phyloP scores from a whole-genome alignment of 2,329 filamentous ascomycete genomes.

The Pseudocercospora macadamiae region DNA sequence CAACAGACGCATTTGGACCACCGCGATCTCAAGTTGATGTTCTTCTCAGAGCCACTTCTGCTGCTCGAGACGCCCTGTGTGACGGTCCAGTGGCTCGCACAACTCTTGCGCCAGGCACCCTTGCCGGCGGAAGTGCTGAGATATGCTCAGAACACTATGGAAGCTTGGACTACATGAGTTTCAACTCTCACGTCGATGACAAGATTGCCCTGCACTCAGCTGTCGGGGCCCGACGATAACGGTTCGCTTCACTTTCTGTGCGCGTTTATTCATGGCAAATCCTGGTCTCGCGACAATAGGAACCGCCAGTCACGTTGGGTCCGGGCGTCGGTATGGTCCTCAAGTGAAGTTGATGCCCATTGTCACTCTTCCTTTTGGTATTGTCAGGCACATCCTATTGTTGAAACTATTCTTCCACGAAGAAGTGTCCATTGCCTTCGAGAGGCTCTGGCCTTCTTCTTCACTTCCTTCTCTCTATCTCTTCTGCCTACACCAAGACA shows the following conservation, averaged over 20 bases:
- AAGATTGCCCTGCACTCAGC: conserved; percentile 4
- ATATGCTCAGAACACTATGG: neutral
- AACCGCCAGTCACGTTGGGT: conserved; percentile 20
- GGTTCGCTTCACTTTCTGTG: conserved; percentile 7
- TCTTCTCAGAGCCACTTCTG: neutral
- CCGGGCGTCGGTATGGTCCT: conserved; percentile 20
- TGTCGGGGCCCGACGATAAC: conserved; percentile 9
- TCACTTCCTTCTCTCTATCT: conserved; percentile 15
- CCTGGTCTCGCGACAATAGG: conserved; percentile 33
- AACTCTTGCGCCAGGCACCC: conserved; percentile 7
- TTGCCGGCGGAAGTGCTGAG: neutral
- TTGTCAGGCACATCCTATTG: conserved; percentile 45
- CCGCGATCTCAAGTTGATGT: conserved; percentile 7
- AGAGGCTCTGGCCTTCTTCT: conserved; percentile 32
- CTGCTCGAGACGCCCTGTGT: conserved; percentile 17
- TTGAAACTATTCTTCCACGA: conserved; percentile 36
- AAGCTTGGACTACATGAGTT: conserved; percentile 8
- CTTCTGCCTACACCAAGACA: conserved; percentile 19
- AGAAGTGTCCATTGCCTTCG: conserved; percentile 36
- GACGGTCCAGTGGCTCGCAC: conserved; percentile 8
- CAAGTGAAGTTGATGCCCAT: conserved; percentile 24
- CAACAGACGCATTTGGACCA: conserved; percentile 9
- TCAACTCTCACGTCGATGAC: conserved; percentile 9
- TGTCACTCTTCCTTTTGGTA: conserved; percentile 32
- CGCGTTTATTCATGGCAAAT: conserved; percentile 31